Evolutionary conservation across 148 eudicot genomes (phyloP).

Genomic region (Agrostemma githago): DNA sequence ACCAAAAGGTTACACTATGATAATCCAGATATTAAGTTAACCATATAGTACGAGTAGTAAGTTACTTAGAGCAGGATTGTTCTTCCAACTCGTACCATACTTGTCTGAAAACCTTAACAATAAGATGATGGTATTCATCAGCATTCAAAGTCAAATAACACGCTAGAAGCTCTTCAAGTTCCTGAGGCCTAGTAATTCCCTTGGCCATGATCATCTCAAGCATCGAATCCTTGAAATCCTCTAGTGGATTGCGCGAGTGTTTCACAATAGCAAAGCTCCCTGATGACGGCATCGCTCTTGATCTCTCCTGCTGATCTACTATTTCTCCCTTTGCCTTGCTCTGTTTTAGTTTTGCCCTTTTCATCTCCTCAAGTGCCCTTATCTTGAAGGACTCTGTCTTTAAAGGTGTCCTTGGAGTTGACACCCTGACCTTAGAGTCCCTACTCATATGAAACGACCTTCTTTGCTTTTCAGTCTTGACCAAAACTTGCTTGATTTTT

Average conservation of each 20-base stretch:
- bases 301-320: conserved; percentile 15
- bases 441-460: conserved; percentile 38
- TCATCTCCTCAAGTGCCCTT: conserved; percentile 58
- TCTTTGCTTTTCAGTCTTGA: conserved; percentile 41
- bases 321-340: conserved; percentile 28
- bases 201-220: conserved; percentile 72
- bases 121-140: conserved; percentile 69
- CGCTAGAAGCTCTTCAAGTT: conserved; percentile 76
- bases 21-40: neutral
- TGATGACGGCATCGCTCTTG: conserved; percentile 13
- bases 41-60: neutral
- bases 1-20: too few species aligned
- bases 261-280: conserved; percentile 75
- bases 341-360: conserved; percentile 37
- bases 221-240: conserved; percentile 77
- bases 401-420: conserved; percentile 46
- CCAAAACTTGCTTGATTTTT: conserved; percentile 36
- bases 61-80: conserved; percentile 22
- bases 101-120: conserved; percentile 66
- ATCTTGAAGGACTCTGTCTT: conserved; percentile 55
- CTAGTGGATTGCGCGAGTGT: conserved; percentile 49
- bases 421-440: conserved; percentile 37
- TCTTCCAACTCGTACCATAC: conserved; percentile 68
- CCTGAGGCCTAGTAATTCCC: conserved; percentile 44
- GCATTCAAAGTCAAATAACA: conserved; percentile 69